Evolutionary conservation across 805 yeast genomes (phyloP).

Genomic region (Candida coquimbonensis): DNA sequence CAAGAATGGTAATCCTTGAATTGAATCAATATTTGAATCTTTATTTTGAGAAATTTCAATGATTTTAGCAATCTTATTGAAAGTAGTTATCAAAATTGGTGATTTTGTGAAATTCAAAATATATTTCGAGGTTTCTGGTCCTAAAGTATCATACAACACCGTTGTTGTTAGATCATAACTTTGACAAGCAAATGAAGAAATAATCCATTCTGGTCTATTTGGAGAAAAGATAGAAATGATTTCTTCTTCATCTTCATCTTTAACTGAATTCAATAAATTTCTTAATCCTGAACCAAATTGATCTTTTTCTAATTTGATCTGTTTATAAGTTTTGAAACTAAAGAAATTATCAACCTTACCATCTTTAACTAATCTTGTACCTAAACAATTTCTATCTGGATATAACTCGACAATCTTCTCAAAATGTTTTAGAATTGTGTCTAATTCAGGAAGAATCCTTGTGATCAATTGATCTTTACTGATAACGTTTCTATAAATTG

Average conservation of each 20-base stretch:
- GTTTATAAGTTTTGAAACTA: slow-evolving; percentile 32
- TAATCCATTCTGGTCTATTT: slow-evolving; percentile 62
- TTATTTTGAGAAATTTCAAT: slow-evolving; percentile 11
- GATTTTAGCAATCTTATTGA: slow-evolving; percentile 27
- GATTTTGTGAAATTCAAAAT: slow-evolving; percentile 9
- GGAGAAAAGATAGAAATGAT: slow-evolving; percentile 47
- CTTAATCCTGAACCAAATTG: slow-evolving; percentile 49
- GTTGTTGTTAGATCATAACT: slow-evolving; percentile 5
- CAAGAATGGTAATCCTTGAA: slow-evolving; percentile 25
- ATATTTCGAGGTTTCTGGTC: slow-evolving; percentile 7
- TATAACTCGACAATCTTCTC: slow-evolving; percentile 13
- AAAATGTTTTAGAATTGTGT: slow-evolving; percentile 8
- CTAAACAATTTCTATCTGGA: slow-evolving; percentile 29
- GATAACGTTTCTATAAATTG: slow-evolving; percentile 6
- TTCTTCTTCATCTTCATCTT: slow-evolving; percentile 18
- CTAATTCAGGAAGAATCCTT: slow-evolving; percentile 2
- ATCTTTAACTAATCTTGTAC: slow-evolving; percentile 24
- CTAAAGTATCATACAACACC: slow-evolving; percentile 8
- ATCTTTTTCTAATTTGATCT: slow-evolving; percentile 32
- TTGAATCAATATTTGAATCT: neutral
- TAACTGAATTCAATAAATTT: slow-evolving; percentile 20
- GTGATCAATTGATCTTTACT: slow-evolving; percentile 1
- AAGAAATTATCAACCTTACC: slow-evolving; percentile 34
- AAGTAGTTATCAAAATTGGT: slow-evolving; percentile 18
- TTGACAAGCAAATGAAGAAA: slow-evolving; percentile 51